Percentiles rank a stretch among this genome's conserved stretches.
phyloP scores from a whole-genome alignment of 495 filamentous ascomycete species.

The Hypoxylon perforatum region DNA sequence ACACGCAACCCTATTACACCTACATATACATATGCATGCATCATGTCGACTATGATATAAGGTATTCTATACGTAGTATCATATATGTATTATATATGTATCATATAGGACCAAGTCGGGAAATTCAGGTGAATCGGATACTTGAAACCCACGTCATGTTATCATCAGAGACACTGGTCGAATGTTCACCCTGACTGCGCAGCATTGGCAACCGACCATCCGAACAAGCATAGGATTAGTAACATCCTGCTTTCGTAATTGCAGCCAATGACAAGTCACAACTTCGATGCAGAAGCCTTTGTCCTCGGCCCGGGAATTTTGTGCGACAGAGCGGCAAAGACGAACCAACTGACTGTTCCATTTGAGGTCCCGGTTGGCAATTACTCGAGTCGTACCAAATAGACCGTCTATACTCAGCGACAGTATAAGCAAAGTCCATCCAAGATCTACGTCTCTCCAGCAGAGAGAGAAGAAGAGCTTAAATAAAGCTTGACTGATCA shows the following conservation, averaged over 20 bases:
- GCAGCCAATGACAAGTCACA: constrained; percentile 15
- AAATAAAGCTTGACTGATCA: not conserved
- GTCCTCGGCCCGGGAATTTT: constrained; percentile 34
- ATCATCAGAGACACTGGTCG: constrained; percentile 28
- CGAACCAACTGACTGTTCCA: not conserved
- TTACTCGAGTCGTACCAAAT: no score
- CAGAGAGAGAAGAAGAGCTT: not conserved
- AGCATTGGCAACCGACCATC: constrained; percentile 13
- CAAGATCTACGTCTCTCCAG: not conserved
- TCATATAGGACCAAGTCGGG: constrained; percentile 18
- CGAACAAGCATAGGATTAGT: constrained; percentile 31
- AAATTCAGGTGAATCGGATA: constrained; percentile 8
- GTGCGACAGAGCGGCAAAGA: constrained; percentile 8
- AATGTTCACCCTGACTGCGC: constrained; percentile 4
- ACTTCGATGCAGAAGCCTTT: constrained; percentile 23
- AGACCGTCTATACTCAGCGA: constrained; percentile 17
- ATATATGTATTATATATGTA: constrained; percentile 11
- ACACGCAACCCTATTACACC: constrained; percentile 9
- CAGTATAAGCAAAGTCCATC: constrained; percentile 1
- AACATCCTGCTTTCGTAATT: constrained; percentile 20
- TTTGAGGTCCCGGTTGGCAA: not conserved
- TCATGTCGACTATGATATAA: constrained; percentile 7
- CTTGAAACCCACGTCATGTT: constrained; percentile 32
- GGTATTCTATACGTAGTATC: not conserved
- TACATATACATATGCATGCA: constrained; percentile 9